phyloP scores from a whole-genome alignment of 2,329 filamentous ascomycete species.

The Raffaelea deltoideospora region DNA sequence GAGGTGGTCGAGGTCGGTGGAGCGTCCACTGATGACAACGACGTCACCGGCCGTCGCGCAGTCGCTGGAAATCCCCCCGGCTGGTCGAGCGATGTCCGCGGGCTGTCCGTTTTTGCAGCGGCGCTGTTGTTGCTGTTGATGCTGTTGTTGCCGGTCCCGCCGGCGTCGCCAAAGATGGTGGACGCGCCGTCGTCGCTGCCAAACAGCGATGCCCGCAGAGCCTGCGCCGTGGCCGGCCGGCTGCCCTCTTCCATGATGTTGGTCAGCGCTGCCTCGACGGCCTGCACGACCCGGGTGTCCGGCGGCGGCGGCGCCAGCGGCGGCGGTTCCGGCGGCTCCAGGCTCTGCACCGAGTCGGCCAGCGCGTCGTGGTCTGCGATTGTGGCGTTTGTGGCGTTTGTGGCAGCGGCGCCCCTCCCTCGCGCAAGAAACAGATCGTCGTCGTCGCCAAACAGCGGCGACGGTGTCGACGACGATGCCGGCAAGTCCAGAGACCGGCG shows the following conservation, averaged over 20 bases:
- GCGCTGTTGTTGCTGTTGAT: slow-evolving; percentile 5
- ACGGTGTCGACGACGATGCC: slow-evolving; percentile 11
- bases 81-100: slow-evolving; percentile 18
- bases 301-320: slow-evolving; percentile 21
- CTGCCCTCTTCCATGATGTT: slow-evolving; percentile 84
- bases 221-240: slow-evolving; percentile 46
- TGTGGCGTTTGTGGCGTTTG: neutral
- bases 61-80: too few species aligned
- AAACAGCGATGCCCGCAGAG: slow-evolving; percentile 53
- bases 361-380: slow-evolving; percentile 49
- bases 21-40: too few species aligned
- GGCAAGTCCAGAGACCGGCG: slow-evolving; percentile 59
- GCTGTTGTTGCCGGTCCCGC: slow-evolving; percentile 23
- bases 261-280: slow-evolving; percentile 81
- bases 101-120: slow-evolving; percentile 1
- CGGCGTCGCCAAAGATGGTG: slow-evolving; percentile 21
- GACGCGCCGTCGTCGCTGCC: slow-evolving; percentile 28
- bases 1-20: too few species aligned
- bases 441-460: slow-evolving; percentile 67
- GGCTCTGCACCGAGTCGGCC: slow-evolving; percentile 57
- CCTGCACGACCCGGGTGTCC: slow-evolving; percentile 71
- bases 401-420: neutral
- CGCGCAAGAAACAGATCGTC: slow-evolving; percentile 43
- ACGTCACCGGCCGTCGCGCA: too few species aligned
- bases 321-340: slow-evolving; percentile 36